These are phyloP conservation scores for Catunica adiposa DNA, from an alignment of 2,329 filamentous ascomycete species.

Conservation along the genomic window DNA sequence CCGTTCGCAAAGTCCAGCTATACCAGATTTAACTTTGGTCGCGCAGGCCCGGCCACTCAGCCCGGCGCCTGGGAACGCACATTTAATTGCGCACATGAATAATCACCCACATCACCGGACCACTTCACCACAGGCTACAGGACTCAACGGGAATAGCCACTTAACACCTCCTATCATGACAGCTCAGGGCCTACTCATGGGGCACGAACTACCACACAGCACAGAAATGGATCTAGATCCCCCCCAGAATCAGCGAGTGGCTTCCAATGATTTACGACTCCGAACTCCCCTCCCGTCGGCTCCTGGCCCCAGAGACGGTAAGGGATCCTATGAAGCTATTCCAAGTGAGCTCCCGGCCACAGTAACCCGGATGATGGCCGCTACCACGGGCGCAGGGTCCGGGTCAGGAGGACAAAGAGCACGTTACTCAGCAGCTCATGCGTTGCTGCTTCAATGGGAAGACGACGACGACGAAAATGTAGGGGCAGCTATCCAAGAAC, in stretches of 20 bases:
- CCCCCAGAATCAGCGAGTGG: conserved; percentile 8
- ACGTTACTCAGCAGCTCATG: conserved; percentile 37
- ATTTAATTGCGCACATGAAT: background rate
- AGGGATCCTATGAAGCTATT: conserved; percentile 33
- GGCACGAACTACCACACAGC: no score
- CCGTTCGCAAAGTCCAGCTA: conserved; percentile 32
- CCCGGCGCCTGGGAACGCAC: conserved; percentile 23
- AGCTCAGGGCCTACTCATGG: no score
- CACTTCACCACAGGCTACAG: background rate
- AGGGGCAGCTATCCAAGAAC: conserved; percentile 26
- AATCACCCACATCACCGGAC: background rate
- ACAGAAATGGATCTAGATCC: conserved; percentile 38
- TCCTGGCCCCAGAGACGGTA: conserved; percentile 32
- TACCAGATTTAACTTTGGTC: conserved; percentile 31
- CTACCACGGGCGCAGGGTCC: background rate
- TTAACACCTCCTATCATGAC: no score
- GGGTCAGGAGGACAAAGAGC: conserved; percentile 19
- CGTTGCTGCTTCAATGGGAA: conserved; percentile 39
- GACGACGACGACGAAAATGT: conserved; percentile 30
- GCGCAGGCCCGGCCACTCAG: conserved; percentile 30
- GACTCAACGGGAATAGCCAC: background rate
- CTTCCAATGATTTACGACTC: conserved; percentile 31
- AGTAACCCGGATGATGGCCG: conserved; percentile 29
- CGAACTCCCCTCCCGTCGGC: conserved; percentile 41
- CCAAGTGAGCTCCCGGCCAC: conserved; percentile 36